Evolutionary conservation across 2,329 filamentous ascomycete genomes (phyloP).

Genomic region (Sporothrix schenckii): DNA sequence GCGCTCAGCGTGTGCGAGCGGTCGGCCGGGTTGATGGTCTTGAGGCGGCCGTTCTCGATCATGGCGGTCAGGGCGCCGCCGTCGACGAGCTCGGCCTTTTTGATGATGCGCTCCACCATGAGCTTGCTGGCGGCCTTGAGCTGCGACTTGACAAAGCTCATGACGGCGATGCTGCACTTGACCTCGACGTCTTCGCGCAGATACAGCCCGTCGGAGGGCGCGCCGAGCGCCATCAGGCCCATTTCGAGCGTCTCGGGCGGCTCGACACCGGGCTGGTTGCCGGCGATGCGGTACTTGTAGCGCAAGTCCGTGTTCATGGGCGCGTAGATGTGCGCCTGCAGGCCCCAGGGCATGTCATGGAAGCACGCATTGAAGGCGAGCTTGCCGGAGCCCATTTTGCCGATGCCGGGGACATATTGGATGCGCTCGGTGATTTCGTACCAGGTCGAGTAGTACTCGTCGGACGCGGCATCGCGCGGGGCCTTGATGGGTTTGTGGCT

Average conservation of each 20-base stretch:
- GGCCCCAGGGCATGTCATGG: conserved; percentile 71
- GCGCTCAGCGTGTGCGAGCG: conserved; percentile 43
- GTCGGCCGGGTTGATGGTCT: conserved; percentile 60
- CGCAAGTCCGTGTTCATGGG: conserved; percentile 68
- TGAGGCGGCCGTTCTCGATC: conserved; percentile 66
- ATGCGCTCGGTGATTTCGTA: conserved; percentile 73
- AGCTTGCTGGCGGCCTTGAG: conserved; percentile 67
- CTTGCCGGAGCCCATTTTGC: conserved; percentile 64
- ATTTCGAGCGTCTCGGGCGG: conserved; percentile 64
- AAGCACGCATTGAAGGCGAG: conserved; percentile 73
- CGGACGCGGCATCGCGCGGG: conserved; percentile 66
- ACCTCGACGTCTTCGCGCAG: conserved; percentile 72
- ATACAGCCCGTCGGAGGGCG: conserved; percentile 66
- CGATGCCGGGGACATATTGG: conserved; percentile 67
- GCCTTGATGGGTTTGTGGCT: conserved; percentile 65
- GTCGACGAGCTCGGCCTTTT: conserved; percentile 71
- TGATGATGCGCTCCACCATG: conserved; percentile 69
- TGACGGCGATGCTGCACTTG: conserved; percentile 67
- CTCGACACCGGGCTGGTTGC: conserved; percentile 69
- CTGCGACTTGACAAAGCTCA: conserved; percentile 67
- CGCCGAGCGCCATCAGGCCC: conserved; percentile 60
- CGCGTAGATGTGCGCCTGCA: conserved; percentile 72
- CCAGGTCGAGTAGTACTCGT: conserved; percentile 75
- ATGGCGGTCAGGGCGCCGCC: conserved; percentile 67
- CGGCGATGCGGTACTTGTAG: conserved; percentile 68